Evolutionary conservation across 75 land plant genomes (phyloP).

Genomic region (Pinus taeda): DNA sequence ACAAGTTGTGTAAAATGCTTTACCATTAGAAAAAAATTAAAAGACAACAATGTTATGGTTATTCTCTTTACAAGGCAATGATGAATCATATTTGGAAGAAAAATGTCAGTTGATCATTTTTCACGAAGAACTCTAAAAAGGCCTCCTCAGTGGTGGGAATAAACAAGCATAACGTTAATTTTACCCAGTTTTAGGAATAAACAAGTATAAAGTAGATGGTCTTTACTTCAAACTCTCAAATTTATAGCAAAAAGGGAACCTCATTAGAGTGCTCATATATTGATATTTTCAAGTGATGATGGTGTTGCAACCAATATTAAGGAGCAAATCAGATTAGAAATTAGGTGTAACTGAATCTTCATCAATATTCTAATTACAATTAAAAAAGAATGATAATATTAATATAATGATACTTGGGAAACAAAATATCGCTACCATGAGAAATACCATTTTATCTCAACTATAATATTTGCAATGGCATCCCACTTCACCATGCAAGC

Average conservation of each 20-base stretch:
- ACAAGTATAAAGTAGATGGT: background rate
- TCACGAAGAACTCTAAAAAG: background rate
- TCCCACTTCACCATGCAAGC: background rate
- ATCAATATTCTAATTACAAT: background rate
- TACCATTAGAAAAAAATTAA: too few relatives aligned
- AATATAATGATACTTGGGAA: background rate
- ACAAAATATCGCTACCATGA: background rate
- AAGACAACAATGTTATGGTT: background rate
- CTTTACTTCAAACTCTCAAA: background rate
- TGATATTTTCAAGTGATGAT: background rate
- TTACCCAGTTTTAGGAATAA: background rate
- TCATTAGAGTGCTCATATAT: background rate
- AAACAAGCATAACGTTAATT: background rate
- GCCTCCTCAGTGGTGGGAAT: background rate
- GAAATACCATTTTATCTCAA: background rate
- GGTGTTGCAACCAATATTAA: background rate
- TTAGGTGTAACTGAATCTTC: background rate
- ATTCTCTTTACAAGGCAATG: background rate
- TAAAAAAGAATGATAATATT: background rate
- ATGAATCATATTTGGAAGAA: background rate
- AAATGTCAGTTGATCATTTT: background rate
- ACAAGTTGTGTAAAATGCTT: too few relatives aligned
- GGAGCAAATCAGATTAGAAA: background rate
- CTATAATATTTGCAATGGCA: background rate
- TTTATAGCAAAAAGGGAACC: background rate